Evolutionary conservation across 345 rosid species (phyloP).

Genomic region (Anacardium occidentale): DNA sequence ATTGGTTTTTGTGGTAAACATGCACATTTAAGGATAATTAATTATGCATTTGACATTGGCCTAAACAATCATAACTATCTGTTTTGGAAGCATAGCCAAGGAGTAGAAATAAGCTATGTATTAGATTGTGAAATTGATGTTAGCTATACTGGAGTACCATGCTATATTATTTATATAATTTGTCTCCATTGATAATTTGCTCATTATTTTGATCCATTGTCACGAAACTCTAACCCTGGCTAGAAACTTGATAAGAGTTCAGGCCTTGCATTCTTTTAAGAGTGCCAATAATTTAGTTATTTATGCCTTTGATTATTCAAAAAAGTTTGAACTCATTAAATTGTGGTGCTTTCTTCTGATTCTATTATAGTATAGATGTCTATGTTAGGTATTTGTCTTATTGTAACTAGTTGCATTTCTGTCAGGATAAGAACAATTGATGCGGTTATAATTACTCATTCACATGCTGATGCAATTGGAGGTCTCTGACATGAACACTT

Average conservation of each 20-base stretch:
- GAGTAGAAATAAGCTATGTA: not conserved
- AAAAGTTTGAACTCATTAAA: not conserved
- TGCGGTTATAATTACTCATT: slow-evolving; percentile 96
- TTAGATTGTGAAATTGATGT: not conserved
- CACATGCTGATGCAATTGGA: slow-evolving; percentile 99
- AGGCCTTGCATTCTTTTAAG: not conserved
- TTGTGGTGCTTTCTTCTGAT: slow-evolving; percentile 17
- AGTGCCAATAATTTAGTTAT: not conserved
- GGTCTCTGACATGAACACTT: slow-evolving; percentile 73
- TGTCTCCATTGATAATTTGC: not conserved
- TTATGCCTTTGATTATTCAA: not conserved
- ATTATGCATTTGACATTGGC: not conserved
- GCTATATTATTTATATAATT: not conserved
- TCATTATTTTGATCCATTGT: not conserved
- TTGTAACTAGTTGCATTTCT: slow-evolving; percentile 55
- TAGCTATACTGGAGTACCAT: not conserved
- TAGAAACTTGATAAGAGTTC: not conserved
- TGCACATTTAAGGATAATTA: not conserved
- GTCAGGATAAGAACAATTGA: slow-evolving; percentile 97
- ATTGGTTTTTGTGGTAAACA: not conserved
- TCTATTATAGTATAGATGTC: slow-evolving; percentile 18
- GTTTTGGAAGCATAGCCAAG: not conserved
- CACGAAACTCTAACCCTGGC: too few relatives aligned
- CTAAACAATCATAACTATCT: not conserved
- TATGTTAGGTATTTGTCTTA: slow-evolving; percentile 23